A percentile compares a stretch with the other conserved stretches of the same genome.
Conservation (phyloP, 192 early-diverging fungal species). For the Entomortierella beljakovae region DNA sequence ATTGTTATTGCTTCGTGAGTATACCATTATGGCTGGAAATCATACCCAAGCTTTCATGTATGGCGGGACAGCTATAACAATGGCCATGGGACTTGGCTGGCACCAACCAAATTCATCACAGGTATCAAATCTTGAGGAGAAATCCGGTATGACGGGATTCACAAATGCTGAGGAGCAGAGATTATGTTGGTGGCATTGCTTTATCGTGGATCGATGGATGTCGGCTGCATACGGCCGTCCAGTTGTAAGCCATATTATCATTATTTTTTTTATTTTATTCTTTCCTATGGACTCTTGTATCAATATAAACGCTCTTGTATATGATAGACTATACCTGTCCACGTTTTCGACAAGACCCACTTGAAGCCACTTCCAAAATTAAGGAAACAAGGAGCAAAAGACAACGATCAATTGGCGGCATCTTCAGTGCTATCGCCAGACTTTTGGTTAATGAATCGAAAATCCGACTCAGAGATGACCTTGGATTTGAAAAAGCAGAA, state of each 20-base stretch:
- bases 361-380: conserved; percentile 27
- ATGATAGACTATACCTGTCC: conserved; percentile 43
- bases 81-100: conserved; percentile 53
- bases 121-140: background rate
- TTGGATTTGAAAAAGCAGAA: background rate
- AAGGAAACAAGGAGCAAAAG: background rate
- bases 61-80: conserved; percentile 44
- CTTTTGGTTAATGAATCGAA: conserved; percentile 11
- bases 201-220: conserved; percentile 55
- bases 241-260: conserved; percentile 13
- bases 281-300: no score
- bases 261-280: background rate
- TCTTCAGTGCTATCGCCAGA: conserved; percentile 1
- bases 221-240: conserved; percentile 36
- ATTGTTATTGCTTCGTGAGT: conserved; percentile 38
- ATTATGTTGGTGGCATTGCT: conserved; percentile 57
- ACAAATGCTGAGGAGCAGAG: conserved; percentile 33
- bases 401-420: background rate
- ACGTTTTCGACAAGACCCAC: conserved; percentile 49
- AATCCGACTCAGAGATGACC: background rate
- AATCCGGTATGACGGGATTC: background rate
- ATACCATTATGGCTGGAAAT: conserved; percentile 49
- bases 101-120: conserved; percentile 16
- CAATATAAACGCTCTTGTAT: background rate
- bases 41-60: conserved; percentile 50